phyloP scores from a whole-genome alignment of 108 stramenopile genomes.

The Ochromonas danica region DNA sequence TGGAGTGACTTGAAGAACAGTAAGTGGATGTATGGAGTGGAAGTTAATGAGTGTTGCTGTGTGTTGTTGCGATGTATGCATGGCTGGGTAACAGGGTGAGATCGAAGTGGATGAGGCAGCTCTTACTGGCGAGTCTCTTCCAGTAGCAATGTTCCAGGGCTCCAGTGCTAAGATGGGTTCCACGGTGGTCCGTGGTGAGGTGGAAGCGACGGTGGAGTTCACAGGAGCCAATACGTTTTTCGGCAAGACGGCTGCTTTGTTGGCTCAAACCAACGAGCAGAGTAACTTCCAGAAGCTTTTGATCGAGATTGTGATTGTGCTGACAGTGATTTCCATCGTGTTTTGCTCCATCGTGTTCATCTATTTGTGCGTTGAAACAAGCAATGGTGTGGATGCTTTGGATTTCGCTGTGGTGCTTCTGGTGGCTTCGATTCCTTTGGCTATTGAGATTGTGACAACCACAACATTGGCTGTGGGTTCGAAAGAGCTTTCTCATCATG shows the following conservation, averaged over 20 bases:
- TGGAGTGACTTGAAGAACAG: no score
- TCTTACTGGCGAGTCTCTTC: slow-evolving; percentile 75
- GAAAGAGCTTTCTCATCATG: slow-evolving; percentile 57
- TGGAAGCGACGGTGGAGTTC: slow-evolving; percentile 51
- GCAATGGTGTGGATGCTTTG: slow-evolving; percentile 46
- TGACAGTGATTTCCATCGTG: slow-evolving; percentile 58
- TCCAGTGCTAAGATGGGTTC: slow-evolving; percentile 67
- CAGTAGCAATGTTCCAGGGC: slow-evolving; percentile 68
- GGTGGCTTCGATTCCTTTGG: slow-evolving; percentile 72
- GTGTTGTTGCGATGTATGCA: no score
- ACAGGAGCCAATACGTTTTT: slow-evolving; percentile 73
- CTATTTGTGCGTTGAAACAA: slow-evolving; percentile 12
- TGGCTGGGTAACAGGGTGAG: no score
- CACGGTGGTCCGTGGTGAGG: slow-evolving; percentile 69
- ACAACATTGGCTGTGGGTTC: slow-evolving; percentile 74
- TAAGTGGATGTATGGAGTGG: no score
- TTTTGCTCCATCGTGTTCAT: slow-evolving; percentile 56
- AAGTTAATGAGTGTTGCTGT: no score
- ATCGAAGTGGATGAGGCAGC: slow-evolving; percentile 72
- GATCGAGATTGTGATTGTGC: slow-evolving; percentile 63
- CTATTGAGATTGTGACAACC: slow-evolving; percentile 73
- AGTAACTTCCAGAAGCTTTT: slow-evolving; percentile 65
- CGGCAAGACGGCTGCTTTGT: slow-evolving; percentile 67
- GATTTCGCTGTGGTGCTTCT: slow-evolving; percentile 67
- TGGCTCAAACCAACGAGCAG: slow-evolving; percentile 52